Base-by-base conservation (phyloP, 1,139 yeast genomes). In the Saccharomyces pastorianus region DNA sequence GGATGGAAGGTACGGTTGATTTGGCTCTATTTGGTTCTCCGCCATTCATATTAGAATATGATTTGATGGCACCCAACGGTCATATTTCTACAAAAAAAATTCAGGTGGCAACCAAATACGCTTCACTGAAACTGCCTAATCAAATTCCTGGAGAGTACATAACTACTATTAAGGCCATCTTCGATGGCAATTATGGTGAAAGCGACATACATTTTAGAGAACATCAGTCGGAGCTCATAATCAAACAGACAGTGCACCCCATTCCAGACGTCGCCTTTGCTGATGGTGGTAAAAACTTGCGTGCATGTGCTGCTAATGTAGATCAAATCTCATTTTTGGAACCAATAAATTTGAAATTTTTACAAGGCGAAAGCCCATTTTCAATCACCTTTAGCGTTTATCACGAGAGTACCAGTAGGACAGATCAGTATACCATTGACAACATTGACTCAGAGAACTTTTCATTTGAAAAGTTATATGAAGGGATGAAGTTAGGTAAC, bases 21-120 rank as follows among this genome's bases (percentile, higher is more conserved):
- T 63, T 84, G 31, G 67, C 73, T 2, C 69, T 83, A 23, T 65
- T 72, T 48, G 96, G 96, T 0, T 72, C 79, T 4, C 77, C 86
- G 0, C 97, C 98, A 31, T 90, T 89, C 62, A 71, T 80, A 8
- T 73, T 91, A 46, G 82, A 82, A 53, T 91, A 90, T 65, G 82
- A 83, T 42, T 73, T 88, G 28, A 73, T 72, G 38, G 74, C 79
- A 49, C 95, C 96, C 3, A 74, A 71, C 62, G 89, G 88, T 32
- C 60, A 62, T 29, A 60, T 63, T 27, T 49, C 61, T 4, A 57
- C 69, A 25, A 65, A 70, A 58, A 73, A 73, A 41, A 66, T 79
- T 14, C 83, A 77, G 52, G 83, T 79, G 29, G 77, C 82, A 0
- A 75, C 83, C 9, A 77, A 74, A 60, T 73, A 72, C 60, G 81